phyloP scores from a whole-genome alignment of 2,329 filamentous ascomycete genomes.

The Alternaria ventricosa region DNA sequence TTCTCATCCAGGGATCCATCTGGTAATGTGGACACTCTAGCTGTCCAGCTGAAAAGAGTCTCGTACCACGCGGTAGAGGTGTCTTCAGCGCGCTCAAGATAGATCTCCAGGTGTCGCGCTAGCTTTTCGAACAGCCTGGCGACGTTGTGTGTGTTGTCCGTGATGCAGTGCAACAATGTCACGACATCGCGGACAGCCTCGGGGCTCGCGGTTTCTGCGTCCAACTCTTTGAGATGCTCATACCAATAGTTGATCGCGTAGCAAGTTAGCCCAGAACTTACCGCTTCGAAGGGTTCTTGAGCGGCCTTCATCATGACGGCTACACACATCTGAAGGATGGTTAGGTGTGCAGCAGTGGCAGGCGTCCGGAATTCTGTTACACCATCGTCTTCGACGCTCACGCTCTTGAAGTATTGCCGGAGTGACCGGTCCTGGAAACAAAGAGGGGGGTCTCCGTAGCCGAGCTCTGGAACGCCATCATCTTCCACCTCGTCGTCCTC shows the following conservation, averaged over 20 bases:
- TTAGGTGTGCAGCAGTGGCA: slow-evolving; percentile 24
- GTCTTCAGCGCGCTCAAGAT: not conserved
- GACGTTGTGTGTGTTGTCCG: not conserved
- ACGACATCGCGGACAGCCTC: not conserved
- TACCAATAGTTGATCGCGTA: slow-evolving; percentile 20
- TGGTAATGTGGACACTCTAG: not conserved
- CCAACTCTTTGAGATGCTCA: slow-evolving; percentile 13
- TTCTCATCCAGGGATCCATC: not conserved
- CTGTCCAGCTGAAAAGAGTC: not conserved
- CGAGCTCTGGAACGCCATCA: slow-evolving; percentile 2
- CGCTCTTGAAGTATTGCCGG: slow-evolving; percentile 27
- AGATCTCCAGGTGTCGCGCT: not conserved
- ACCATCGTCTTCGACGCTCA: slow-evolving; percentile 16
- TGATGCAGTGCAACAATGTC: not conserved
- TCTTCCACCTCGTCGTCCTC: slow-evolving; percentile 3
- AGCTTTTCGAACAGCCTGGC: not conserved
- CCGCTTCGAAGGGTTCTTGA: slow-evolving; percentile 2
- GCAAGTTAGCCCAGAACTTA: not conserved
- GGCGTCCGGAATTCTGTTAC: slow-evolving; percentile 7
- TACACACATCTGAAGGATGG: slow-evolving; percentile 22
- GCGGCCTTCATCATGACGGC: slow-evolving; percentile 5
- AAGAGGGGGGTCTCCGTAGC: slow-evolving; percentile 13
- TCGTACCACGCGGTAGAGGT: not conserved
- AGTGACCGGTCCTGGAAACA: slow-evolving; percentile 31
- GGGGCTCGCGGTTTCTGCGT: slow-evolving; percentile 15